phyloP scores from a whole-genome alignment of 2,329 filamentous ascomycete species.

The Furcasterigmium furcatum region DNA sequence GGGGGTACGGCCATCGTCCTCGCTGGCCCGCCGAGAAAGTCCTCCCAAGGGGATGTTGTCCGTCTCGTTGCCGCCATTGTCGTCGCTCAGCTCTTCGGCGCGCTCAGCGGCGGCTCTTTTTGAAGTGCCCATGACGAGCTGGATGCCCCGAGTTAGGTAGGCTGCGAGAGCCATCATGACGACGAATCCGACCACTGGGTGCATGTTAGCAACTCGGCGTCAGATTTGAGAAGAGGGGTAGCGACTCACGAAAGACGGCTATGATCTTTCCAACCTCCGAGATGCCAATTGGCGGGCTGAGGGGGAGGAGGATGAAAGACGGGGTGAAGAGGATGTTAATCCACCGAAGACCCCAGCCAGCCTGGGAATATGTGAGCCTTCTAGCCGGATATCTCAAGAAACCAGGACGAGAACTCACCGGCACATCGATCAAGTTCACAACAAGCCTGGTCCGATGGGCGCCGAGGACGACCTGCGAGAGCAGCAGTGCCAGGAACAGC shows the following conservation, averaged over 20 bases:
- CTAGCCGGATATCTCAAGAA: rapidly evolving
- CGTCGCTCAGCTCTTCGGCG: constrained; percentile 44
- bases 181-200: constrained; percentile 50
- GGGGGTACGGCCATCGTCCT: constrained; percentile 1
- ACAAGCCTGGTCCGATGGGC: constrained; percentile 43
- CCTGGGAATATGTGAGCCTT: constrained; percentile 28
- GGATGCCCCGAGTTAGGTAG: constrained; percentile 50
- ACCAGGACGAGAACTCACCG: constrained; percentile 30
- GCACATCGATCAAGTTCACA: constrained; percentile 48
- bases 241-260: constrained; percentile 50
- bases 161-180: constrained; percentile 49
- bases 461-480: constrained; percentile 43
- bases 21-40: background rate
- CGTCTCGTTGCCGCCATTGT: constrained; percentile 21
- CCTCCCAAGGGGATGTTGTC: constrained; percentile 45
- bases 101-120: constrained; percentile 49
- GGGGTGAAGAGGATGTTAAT: constrained; percentile 59
- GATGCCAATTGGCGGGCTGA: constrained; percentile 50
- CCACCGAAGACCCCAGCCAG: constrained; percentile 54
- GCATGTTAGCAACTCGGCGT: background rate
- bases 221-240: no score
- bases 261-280: constrained; percentile 57
- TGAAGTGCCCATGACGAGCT: constrained; percentile 46
- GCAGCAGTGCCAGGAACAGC: constrained; percentile 46
- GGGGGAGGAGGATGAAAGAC: constrained; percentile 55